Evolutionary conservation across 1,284 basidiomycete species (phyloP).

Genomic region (Neonothopanus nambi): DNA sequence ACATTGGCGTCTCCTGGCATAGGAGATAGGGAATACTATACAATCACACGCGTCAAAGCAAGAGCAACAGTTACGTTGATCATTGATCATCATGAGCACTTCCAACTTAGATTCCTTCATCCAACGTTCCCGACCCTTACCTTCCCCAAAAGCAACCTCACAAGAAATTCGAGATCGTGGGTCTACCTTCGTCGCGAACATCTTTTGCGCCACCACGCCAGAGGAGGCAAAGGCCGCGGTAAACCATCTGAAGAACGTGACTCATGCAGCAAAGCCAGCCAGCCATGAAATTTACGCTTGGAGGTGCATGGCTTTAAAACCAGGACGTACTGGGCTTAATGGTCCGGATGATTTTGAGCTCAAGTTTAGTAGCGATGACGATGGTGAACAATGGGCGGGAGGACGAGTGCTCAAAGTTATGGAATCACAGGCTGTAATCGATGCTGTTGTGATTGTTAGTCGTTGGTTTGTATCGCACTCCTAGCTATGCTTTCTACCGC

Average conservation of each 20-base stretch:
- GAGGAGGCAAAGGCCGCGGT: constrained; percentile 48
- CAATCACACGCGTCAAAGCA: no score
- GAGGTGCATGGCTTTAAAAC: constrained; percentile 73
- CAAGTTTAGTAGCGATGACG: constrained; percentile 60
- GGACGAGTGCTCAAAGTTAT: constrained; percentile 66
- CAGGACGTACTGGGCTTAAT: constrained; percentile 53
- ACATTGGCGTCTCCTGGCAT: no score
- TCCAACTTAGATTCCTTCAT: constrained; percentile 56
- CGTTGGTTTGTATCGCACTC: constrained; percentile 54
- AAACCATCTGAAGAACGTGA: constrained; percentile 51
- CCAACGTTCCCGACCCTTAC: constrained; percentile 43
- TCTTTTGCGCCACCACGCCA: constrained; percentile 53
- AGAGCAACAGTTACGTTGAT: no score
- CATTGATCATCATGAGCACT: no score
- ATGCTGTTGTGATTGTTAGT: constrained; percentile 71
- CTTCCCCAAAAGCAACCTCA: constrained; percentile 57
- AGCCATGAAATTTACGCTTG: constrained; percentile 72
- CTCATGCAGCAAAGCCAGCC: constrained; percentile 56
- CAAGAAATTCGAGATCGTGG: constrained; percentile 71
- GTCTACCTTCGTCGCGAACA: constrained; percentile 63
- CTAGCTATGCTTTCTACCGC: no score
- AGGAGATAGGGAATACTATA: no score
- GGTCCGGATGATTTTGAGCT: constrained; percentile 76
- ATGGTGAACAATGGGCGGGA: constrained; percentile 73
- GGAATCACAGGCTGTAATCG: constrained; percentile 59